phyloP scores from a whole-genome alignment of 495 filamentous ascomycete species.

The Xylaria acuta region DNA sequence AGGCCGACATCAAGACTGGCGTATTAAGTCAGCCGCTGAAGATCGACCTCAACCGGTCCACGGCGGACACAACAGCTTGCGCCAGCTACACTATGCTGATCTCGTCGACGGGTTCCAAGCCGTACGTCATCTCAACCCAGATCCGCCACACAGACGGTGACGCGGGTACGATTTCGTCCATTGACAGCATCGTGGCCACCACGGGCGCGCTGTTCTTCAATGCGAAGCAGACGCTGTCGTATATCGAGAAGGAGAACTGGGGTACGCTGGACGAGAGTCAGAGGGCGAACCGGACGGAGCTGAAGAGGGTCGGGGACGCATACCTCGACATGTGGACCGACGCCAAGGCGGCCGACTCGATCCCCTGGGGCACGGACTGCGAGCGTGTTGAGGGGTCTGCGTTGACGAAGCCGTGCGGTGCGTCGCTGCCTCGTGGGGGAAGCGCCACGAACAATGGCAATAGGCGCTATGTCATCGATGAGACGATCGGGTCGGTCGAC shows the following conservation, averaged over 20 bases:
- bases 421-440: conserved; percentile 47
- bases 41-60: conserved; percentile 47
- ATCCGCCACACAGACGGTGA: conserved; percentile 47
- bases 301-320: conserved; percentile 52
- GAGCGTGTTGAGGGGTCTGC: conserved; percentile 53
- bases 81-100: conserved; percentile 54
- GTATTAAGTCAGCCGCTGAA: conserved; percentile 45
- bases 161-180: conserved; percentile 41
- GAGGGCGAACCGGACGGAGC: conserved; percentile 44
- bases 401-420: conserved; percentile 49
- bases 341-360: conserved; percentile 48
- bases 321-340: conserved; percentile 60
- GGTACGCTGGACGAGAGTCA: conserved; percentile 35
- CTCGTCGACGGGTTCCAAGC: conserved; percentile 43
- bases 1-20: conserved; percentile 39
- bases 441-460: conserved; percentile 48
- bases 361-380: conserved; percentile 56
- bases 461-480: conserved; percentile 59
- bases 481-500: conserved; percentile 53
- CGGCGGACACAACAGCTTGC: conserved; percentile 49
- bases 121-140: conserved; percentile 53
- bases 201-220: conserved; percentile 57
- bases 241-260: conserved; percentile 54
- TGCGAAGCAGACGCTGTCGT: conserved; percentile 47
- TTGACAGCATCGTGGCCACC: conserved; percentile 56